Conservation (phyloP, 2,329 filamentous ascomycete genomes). For the Helotiales sp. region DNA sequence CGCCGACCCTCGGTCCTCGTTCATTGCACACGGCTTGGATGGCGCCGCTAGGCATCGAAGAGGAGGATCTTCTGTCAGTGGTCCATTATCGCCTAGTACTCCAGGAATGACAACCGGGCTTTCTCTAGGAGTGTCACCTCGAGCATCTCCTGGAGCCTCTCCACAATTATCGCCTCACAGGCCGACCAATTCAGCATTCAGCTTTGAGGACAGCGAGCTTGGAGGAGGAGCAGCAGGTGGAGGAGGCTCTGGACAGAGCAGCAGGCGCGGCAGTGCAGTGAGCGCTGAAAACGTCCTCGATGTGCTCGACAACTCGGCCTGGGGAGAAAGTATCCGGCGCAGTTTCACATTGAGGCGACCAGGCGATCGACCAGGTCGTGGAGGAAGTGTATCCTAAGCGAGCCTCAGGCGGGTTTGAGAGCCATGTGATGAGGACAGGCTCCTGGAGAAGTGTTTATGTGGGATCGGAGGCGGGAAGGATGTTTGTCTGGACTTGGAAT, state of each 20-base stretch:
- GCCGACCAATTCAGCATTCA: conserved; percentile 43
- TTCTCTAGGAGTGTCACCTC: conserved; percentile 26
- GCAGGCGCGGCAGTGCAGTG: conserved; percentile 70
- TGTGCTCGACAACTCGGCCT: conserved; percentile 86
- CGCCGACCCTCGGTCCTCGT: conserved; percentile 35
- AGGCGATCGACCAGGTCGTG: conserved; percentile 38
- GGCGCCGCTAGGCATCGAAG: conserved; percentile 34
- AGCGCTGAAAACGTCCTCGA: conserved; percentile 80
- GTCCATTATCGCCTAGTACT: conserved; percentile 19
- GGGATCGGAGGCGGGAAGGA: conserved; percentile 15
- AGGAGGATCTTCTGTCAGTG: conserved; percentile 27
- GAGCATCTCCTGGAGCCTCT: conserved; percentile 26
- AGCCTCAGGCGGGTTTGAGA: conserved; percentile 29
- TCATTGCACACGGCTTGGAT: conserved; percentile 40
- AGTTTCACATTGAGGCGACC: conserved; percentile 75
- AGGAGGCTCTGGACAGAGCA: conserved; percentile 49
- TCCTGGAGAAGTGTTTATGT: conserved; percentile 2
- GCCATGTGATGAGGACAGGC: conserved; percentile 22
- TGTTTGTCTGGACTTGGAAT: conserved; percentile 27
- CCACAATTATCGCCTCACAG: conserved; percentile 43
- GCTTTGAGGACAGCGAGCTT: conserved; percentile 38
- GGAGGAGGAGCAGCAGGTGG: conserved; percentile 20
- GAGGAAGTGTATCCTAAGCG: conserved; percentile 28
- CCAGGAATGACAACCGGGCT: conserved; percentile 24
- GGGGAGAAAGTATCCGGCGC: conserved; percentile 89